phyloP scores from a whole-genome alignment of 768 basidiomycete species.

The Boletus patriciae region DNA sequence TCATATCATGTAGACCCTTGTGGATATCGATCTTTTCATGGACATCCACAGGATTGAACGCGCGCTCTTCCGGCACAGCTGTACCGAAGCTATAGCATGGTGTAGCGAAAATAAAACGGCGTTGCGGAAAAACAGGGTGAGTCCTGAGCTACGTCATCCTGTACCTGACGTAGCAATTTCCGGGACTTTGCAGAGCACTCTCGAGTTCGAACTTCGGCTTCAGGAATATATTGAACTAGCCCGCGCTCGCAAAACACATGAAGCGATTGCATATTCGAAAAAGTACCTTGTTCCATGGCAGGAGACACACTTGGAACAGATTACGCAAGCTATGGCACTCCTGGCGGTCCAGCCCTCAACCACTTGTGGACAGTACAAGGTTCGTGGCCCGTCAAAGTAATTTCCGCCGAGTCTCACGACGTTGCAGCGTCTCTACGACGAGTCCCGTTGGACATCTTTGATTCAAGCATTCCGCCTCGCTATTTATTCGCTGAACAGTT shows the following conservation, averaged over 20 bases:
- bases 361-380: slow-evolving; percentile 77
- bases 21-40: slow-evolving; percentile 89
- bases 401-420: slow-evolving; percentile 9
- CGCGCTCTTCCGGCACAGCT: slow-evolving; percentile 72
- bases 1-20: slow-evolving; percentile 58
- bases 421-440: slow-evolving; percentile 78
- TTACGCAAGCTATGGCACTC: slow-evolving; percentile 72
- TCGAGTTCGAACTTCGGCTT: slow-evolving; percentile 93
- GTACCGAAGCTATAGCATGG: slow-evolving; percentile 90
- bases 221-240: slow-evolving; percentile 96
- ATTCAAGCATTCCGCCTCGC: slow-evolving; percentile 79
- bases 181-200: slow-evolving; percentile 63
- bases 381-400: slow-evolving; percentile 32
- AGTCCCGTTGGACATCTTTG: slow-evolving; percentile 71
- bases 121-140: slow-evolving; percentile 86
- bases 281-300: slow-evolving; percentile 84
- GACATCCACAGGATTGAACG: slow-evolving; percentile 86
- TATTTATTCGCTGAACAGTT: slow-evolving; percentile 82
- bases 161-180: slow-evolving; percentile 18
- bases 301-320: slow-evolving; percentile 75
- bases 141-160: slow-evolving; percentile 10
- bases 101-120: slow-evolving; percentile 95
- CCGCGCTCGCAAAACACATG: slow-evolving; percentile 57
- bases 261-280: slow-evolving; percentile 82
- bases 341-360: slow-evolving; percentile 75